phyloP scores from a whole-genome alignment of 805 yeast species.

The Saturnispora saitoi region DNA sequence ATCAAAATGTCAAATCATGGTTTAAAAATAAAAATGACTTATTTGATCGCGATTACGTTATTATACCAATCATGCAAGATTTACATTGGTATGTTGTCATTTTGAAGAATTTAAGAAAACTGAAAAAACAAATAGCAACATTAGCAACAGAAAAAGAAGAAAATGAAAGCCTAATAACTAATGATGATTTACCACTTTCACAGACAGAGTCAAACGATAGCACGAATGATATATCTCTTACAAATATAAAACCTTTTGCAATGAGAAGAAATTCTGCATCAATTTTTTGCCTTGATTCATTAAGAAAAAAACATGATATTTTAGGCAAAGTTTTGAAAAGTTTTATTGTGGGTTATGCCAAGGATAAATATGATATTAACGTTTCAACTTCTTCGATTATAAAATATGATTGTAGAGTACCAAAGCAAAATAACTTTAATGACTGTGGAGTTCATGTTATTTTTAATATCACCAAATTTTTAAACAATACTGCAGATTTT shows the following conservation, averaged over 20 bases:
- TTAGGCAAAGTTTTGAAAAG: conserved; percentile 44
- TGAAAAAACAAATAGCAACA: conserved; percentile 11
- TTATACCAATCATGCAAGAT: conserved; percentile 75
- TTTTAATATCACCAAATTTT: conserved; percentile 55
- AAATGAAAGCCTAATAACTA: neutral
- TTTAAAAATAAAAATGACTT: conserved; percentile 53
- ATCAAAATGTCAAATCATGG: conserved; percentile 69
- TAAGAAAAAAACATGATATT: conserved; percentile 48
- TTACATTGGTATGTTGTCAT: conserved; percentile 87
- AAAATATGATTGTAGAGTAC: conserved; percentile 38
- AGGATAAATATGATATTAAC: conserved; percentile 45
- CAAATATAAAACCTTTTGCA: neutral
- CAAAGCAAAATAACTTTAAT: conserved; percentile 78
- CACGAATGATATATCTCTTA: neutral
- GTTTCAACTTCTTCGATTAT: conserved; percentile 39
- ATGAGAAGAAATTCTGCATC: conserved; percentile 25
- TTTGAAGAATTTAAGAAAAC: conserved; percentile 43
- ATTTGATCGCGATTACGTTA: conserved; percentile 47
- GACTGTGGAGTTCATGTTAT: conserved; percentile 95
- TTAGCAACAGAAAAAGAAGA: neutral
- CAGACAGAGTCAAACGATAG: neutral
- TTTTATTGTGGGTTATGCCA: conserved; percentile 61
- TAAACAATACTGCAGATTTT: conserved; percentile 41
- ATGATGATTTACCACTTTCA: neutral
- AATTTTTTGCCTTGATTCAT: conserved; percentile 67